Evolutionary conservation across 2,329 filamentous ascomycete species (phyloP), one percentile per base, ranked within the genome.

Genomic region (Ascosphaera apis): DNA sequence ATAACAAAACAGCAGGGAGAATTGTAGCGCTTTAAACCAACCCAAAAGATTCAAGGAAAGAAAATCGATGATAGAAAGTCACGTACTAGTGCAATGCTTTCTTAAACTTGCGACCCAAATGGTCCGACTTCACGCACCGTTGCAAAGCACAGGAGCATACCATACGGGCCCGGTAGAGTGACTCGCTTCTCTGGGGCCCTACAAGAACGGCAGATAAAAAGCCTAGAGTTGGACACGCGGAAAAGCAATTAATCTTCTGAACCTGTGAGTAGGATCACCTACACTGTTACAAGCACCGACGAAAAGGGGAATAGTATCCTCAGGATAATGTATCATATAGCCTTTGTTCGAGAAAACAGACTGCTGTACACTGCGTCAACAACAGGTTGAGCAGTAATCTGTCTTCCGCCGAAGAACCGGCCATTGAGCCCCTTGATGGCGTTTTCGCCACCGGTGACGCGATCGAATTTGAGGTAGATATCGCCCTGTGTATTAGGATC

Each of bases 341-440:
- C 77, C 59, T 78, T 78, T 48, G 77, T 80, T 55, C 79, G 76
- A 58, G 77, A 79, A 65, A 88, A 92, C 60, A 91, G 72, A 67
- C 79, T 91, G 72, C 81, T 88, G 72, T 95, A 98, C 62, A 98
- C 82, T 51, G 86, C 86, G 60, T 98, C 88, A 56, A 95, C 86
- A 61, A 98, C 82, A 56, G 84, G 88, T 44, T 83, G 78, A 48
- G 86, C 88, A 54, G 79, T 86, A 56, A 98, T 91, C 65, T 81
- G 82, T 51, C 76, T 72, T 50, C 81, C 81, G 52, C 82, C 88
- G 58, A 98, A 98, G 58, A 80, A 92, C 53, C 88, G 76, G 51
- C 88, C 88, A 57, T 98, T 95, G 43, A 98, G 72, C 52, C 88
- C 88, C 56, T 91, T 91, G 61, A 95, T 91, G 48, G 88, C 88